A percentile compares a stretch with the other conserved stretches of the same genome.
phyloP scores from a whole-genome alignment of 129 eudicot genomes.

The Tagetes patula region DNA sequence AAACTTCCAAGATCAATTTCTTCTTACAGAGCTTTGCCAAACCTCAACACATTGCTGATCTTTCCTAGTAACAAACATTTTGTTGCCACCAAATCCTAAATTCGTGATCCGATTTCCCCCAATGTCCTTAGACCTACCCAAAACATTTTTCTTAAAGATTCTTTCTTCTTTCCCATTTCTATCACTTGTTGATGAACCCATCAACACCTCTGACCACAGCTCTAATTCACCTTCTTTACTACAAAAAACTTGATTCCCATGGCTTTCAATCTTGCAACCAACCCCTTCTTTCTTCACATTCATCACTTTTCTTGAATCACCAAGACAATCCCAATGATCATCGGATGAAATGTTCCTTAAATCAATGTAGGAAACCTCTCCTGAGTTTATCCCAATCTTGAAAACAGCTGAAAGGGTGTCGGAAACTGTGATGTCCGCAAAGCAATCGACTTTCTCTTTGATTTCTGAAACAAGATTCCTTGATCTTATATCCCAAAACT shows the following conservation, averaged over 20 bases:
- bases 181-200: constrained; percentile 36
- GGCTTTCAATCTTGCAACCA: constrained; percentile 67
- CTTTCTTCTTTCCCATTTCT: constrained; percentile 42
- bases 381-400: constrained; percentile 84
- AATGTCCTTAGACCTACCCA: constrained; percentile 78
- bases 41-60: constrained; percentile 88
- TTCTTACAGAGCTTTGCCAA: constrained; percentile 78
- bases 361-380: constrained; percentile 73
- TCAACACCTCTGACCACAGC: constrained; percentile 85
- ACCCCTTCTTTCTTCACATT: constrained; percentile 82
- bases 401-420: constrained; percentile 63
- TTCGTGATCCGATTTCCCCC: constrained; percentile 61
- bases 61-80: constrained; percentile 85
- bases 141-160: constrained; percentile 60
- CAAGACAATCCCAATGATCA: constrained; percentile 70
- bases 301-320: constrained; percentile 51
- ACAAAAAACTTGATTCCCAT: constrained; percentile 78
- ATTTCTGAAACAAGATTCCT: constrained; percentile 79
- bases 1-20: constrained; percentile 32
- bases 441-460: constrained; percentile 77
- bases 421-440: constrained; percentile 73
- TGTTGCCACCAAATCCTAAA: constrained; percentile 87
- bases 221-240: constrained; percentile 79
- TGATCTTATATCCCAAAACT: constrained; percentile 87
- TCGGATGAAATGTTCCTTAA: constrained; percentile 56